Base-by-base conservation (phyloP, 768 basidiomycete species). In the Rhizopogon vulgaris region DNA sequence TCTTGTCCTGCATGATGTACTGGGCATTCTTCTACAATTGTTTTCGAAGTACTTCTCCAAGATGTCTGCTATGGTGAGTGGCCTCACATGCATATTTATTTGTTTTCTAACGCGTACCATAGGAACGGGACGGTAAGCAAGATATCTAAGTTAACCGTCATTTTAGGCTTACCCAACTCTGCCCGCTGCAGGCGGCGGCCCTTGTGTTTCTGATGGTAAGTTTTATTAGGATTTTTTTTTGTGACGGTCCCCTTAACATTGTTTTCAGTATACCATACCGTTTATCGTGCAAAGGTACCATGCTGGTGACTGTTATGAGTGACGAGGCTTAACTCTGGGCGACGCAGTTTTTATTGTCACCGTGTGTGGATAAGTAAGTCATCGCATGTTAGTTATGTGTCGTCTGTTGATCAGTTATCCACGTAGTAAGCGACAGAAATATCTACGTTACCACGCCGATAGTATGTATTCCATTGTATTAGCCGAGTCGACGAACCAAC, bases 291-390 rank as follows among this genome's bases (percentile, higher is more conserved):
- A 52, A 37, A 43, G 30, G 47, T 52, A 38, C n/a, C 8, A 3
- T 15, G 15, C 25, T 6, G 7, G 18, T 52, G 1, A 12, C 30
- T 12, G 25, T 49, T 14, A 22, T 6, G 51, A 25, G 6, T 17
- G 30, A 18, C 6, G 25, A n/a, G n/a, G n/a, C 27, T 32, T 24
- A 46, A 15, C 15, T 32, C n/a, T 30, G 27, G n/a, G 11, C 14
- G 5, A 8, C 5, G 9, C 41, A 52, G 51, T 30, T 52, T 52
- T 25, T 52, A 52, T 48, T 30, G 51, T 25, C 51, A 52, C 11
- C 51, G 47, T 18, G 51, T 52, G 22, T 52, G 51, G 51, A 52
- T 52, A 52, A 49, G 47, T 52, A 28, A 17, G 47, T 52, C 8
- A 6, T 18, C 10, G 25, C n/a, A 3, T 12, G 1, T 24, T 18